Percentiles rank a stretch among this genome's conserved stretches.
phyloP scores from a whole-genome alignment of 768 basidiomycete species.

The Kwoniella heveanensis region DNA sequence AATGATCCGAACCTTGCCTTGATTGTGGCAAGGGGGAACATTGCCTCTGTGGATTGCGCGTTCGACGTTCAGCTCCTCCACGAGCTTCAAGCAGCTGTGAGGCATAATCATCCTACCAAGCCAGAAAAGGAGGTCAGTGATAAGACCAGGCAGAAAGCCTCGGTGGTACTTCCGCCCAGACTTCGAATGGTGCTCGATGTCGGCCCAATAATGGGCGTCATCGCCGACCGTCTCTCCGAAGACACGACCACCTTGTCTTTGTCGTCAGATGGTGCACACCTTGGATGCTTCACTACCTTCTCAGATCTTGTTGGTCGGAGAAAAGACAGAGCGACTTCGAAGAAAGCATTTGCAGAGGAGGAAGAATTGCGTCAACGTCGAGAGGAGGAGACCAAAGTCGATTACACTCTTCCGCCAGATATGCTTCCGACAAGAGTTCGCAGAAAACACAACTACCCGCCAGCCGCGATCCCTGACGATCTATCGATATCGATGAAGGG shows the following conservation, averaged over 20 bases:
- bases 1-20: slow-evolving; percentile 46
- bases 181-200: slow-evolving; percentile 43
- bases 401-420: slow-evolving; percentile 30
- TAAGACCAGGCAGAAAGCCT: slow-evolving; percentile 2
- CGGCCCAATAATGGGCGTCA: slow-evolving; percentile 32
- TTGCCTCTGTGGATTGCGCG: slow-evolving; percentile 39
- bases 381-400: slow-evolving; percentile 9
- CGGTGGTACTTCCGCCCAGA: slow-evolving; percentile 36
- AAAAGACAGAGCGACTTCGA: slow-evolving; percentile 20
- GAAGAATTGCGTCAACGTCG: slow-evolving; percentile 31
- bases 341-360: slow-evolving; percentile 39
- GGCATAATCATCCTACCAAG: slow-evolving; percentile 13
- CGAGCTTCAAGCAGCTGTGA: slow-evolving; percentile 33
- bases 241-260: slow-evolving; percentile 34
- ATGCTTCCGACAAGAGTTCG: slow-evolving; percentile 37
- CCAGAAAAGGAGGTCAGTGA: neutral
- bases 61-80: slow-evolving; percentile 42
- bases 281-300: slow-evolving; percentile 40
- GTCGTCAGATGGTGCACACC: slow-evolving; percentile 36
- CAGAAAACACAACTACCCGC: slow-evolving; percentile 5
- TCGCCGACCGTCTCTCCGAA: slow-evolving; percentile 37
- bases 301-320: slow-evolving; percentile 38
- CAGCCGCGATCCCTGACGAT: slow-evolving; percentile 35
- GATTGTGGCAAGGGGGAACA: slow-evolving; percentile 23
- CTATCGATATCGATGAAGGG: slow-evolving; percentile 31